A percentile compares a stretch with the other conserved stretches of the same genome.
Conservation (phyloP, 306 rosid species). For the Biancaea sappan region DNA sequence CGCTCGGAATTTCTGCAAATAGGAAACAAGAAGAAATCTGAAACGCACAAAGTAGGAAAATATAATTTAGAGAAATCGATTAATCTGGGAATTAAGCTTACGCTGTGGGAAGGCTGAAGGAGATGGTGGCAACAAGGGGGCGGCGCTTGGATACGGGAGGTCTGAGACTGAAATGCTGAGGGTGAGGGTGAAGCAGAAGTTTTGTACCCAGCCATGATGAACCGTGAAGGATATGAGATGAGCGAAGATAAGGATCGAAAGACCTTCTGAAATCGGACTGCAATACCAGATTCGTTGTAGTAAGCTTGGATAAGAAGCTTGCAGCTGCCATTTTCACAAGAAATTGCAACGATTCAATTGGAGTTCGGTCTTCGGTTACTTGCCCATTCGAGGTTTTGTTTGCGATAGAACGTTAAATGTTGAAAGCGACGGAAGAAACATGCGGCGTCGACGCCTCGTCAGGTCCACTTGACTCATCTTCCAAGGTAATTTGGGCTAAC, state of each 20-base stretch:
- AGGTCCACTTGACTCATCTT: too few species aligned
- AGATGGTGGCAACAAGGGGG: constrained; percentile 45
- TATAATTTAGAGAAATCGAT: background rate
- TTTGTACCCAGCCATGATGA: constrained; percentile 60
- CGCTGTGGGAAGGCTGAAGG: constrained; percentile 74
- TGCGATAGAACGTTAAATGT: background rate
- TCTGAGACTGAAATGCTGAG: constrained; percentile 34
- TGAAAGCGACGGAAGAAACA: background rate
- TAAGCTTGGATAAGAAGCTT: constrained; percentile 41
- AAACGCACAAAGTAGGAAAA: constrained; percentile 37
- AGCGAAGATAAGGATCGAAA: constrained; percentile 14
- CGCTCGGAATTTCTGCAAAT: constrained; percentile 58
- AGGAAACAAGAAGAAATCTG: constrained; percentile 46
- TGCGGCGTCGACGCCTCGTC: too few species aligned
- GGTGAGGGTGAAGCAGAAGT: constrained; percentile 38
- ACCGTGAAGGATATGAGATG: constrained; percentile 14
- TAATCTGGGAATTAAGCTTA: constrained; percentile 37
- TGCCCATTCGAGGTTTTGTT: background rate
- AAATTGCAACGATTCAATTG: background rate
- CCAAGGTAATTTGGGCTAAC: background rate
- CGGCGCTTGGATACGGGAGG: constrained; percentile 43
- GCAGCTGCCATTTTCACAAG: constrained; percentile 24
- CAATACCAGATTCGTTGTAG: constrained; percentile 14
- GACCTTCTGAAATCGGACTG: constrained; percentile 22
- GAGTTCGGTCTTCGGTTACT: background rate